Conservation (phyloP, 2,329 filamentous ascomycete species). For the Fusarium abutilonis region DNA sequence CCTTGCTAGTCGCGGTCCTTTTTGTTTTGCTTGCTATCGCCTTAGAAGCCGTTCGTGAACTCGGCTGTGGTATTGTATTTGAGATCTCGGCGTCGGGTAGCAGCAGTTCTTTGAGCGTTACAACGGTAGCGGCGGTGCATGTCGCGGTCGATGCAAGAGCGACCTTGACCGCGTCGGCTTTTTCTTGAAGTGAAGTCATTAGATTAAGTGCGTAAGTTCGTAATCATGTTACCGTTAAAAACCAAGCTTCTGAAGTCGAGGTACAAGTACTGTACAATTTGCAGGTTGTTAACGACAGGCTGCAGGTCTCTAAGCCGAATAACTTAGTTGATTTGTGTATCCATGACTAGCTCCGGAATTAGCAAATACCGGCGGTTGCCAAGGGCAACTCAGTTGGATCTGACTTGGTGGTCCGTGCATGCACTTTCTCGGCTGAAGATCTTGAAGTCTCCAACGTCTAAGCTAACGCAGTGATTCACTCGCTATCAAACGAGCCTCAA, state of each 20-base stretch:
- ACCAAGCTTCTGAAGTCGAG: constrained; percentile 41
- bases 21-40: constrained; percentile 43
- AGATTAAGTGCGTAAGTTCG: constrained; percentile 41
- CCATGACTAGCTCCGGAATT: constrained; percentile 21
- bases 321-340: constrained; percentile 2
- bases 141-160: constrained; percentile 63
- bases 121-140: constrained; percentile 62
- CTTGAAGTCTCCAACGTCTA: constrained; percentile 15
- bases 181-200: constrained; percentile 58
- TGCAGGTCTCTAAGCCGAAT: constrained; percentile 32
- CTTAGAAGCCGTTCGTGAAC: constrained; percentile 44
- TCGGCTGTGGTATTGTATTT: constrained; percentile 42
- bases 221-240: constrained; percentile 50
- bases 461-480: constrained; percentile 12
- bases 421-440: constrained; percentile 32
- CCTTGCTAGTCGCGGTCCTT: constrained; percentile 19
- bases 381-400: constrained; percentile 48
- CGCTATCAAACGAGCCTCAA: constrained; percentile 1
- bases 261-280: constrained; percentile 33
- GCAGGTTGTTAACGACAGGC: constrained; percentile 37
- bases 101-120: constrained; percentile 59
- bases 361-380: constrained; percentile 52
- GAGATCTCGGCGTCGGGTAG: constrained; percentile 48
- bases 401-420: constrained; percentile 40
- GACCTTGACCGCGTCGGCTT: constrained; percentile 62